Evolutionary conservation across 768 basidiomycete genomes (phyloP).

Genomic region (Kwoniella dendrophila): DNA sequence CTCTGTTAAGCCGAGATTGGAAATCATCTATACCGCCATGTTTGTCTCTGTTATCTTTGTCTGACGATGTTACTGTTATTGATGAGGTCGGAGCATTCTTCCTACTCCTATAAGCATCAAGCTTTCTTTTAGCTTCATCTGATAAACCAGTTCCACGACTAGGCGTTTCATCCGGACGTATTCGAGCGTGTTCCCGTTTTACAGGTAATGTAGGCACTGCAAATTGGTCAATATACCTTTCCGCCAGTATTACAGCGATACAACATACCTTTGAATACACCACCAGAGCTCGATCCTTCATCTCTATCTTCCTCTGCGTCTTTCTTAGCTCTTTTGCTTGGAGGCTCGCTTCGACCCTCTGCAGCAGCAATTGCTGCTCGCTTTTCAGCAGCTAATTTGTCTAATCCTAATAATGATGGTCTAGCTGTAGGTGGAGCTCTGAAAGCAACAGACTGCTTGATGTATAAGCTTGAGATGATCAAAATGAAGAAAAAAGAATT

Average conservation of each 20-base stretch:
- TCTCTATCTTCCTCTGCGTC: conserved; percentile 60
- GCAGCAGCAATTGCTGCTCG: conserved; percentile 63
- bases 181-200: conserved; percentile 65
- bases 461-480: conserved; percentile 8
- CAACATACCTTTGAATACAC: conserved; percentile 80
- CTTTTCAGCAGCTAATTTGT: conserved; percentile 86
- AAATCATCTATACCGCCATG: conserved; percentile 83
- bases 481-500: background rate
- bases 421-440: conserved; percentile 72
- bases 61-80: conserved; percentile 27
- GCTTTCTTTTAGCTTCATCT: conserved; percentile 66
- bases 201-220: conserved; percentile 77
- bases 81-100: conserved; percentile 64
- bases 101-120: conserved; percentile 76
- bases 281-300: conserved; percentile 57
- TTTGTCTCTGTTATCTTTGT: conserved; percentile 19
- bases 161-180: conserved; percentile 85
- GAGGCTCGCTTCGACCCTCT: conserved; percentile 56
- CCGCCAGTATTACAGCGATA: background rate
- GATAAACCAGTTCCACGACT: conserved; percentile 90
- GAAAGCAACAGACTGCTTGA: conserved; percentile 73
- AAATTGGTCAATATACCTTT: background rate
- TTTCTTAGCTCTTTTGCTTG: conserved; percentile 67
- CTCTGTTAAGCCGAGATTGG: conserved; percentile 85
- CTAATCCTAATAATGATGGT: conserved; percentile 79